These are phyloP conservation scores for Coemansia umbellata DNA, from an alignment of 192 early-diverging fungal species.

Conservation along the genomic window DNA sequence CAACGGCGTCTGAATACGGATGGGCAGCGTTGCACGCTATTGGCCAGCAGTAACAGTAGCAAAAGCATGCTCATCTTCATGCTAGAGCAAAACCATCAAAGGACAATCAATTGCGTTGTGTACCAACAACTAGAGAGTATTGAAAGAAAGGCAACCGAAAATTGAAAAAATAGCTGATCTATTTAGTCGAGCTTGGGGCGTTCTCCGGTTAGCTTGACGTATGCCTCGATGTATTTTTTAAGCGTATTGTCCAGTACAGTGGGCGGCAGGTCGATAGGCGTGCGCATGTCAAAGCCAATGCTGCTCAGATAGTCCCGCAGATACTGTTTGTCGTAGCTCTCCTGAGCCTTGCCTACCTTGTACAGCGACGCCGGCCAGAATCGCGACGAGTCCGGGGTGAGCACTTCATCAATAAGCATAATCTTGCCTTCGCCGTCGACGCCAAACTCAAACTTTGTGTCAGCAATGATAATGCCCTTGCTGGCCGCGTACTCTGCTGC, in stretches of 20 bases:
- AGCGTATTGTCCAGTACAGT: slow-evolving; percentile 83
- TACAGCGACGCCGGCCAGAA: slow-evolving; percentile 92
- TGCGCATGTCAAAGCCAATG: slow-evolving; percentile 83
- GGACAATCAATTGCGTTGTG: too few relatives aligned
- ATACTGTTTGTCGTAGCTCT: slow-evolving; percentile 97
- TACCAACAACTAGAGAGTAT: too few relatives aligned
- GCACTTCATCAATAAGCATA: slow-evolving; percentile 91
- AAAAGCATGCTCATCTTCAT: too few relatives aligned
- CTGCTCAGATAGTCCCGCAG: slow-evolving; percentile 89
- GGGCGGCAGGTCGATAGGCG: slow-evolving; percentile 73
- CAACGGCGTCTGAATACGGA: too few relatives aligned
- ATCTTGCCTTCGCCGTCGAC: slow-evolving; percentile 75
- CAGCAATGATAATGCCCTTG: slow-evolving; percentile 96
- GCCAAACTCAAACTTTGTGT: slow-evolving; percentile 99
- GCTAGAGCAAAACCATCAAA: too few relatives aligned
- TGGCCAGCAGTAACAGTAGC: too few relatives aligned
- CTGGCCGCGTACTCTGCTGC: slow-evolving; percentile 78
- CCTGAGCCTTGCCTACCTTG: slow-evolving; percentile 71
- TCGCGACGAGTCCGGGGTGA: slow-evolving; percentile 97
- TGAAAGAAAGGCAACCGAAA: not conserved
- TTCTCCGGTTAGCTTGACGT: slow-evolving; percentile 75
- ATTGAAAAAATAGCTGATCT: not conserved
- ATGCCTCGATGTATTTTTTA: slow-evolving; percentile 88
- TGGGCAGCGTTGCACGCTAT: too few relatives aligned
- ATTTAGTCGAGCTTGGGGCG: slow-evolving; percentile 55